A percentile compares a stretch with the other conserved stretches of the same genome.
phyloP scores from a whole-genome alignment of 2,329 filamentous ascomycete species.

The Botrytis hyacinthi region DNA sequence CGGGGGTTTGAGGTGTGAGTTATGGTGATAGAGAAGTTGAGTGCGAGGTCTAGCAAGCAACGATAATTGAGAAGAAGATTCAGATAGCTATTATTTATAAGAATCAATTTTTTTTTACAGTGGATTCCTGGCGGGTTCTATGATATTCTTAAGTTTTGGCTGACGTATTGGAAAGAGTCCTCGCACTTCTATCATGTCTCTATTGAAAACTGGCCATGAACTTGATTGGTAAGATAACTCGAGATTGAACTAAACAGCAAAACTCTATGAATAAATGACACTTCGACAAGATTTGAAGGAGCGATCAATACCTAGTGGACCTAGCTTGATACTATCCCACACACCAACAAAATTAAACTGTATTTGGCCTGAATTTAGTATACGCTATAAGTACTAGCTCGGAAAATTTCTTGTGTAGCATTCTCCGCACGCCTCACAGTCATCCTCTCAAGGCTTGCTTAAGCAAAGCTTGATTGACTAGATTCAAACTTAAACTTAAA shows the following conservation, averaged over 20 bases:
- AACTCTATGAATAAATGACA: background rate
- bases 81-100: background rate
- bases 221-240: background rate
- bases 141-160: fast-evolving
- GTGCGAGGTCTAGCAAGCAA: background rate
- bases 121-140: background rate
- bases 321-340: background rate
- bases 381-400: background rate
- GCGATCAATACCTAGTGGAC: background rate
- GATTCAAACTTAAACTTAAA: background rate
- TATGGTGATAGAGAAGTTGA: background rate
- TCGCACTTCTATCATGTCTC: background rate
- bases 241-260: background rate
- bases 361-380: background rate
- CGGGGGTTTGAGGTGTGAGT: background rate
- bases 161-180: background rate
- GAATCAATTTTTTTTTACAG: background rate
- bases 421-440: background rate
- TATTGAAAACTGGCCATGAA: fast-evolving
- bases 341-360: background rate
- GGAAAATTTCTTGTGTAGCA: background rate
- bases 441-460: background rate
- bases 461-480: background rate
- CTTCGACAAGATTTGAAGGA: background rate
- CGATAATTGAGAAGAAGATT: background rate